Base-by-base conservation (phyloP, 2,329 filamentous ascomycete genomes). In the Stachybotrys echinatus region DNA sequence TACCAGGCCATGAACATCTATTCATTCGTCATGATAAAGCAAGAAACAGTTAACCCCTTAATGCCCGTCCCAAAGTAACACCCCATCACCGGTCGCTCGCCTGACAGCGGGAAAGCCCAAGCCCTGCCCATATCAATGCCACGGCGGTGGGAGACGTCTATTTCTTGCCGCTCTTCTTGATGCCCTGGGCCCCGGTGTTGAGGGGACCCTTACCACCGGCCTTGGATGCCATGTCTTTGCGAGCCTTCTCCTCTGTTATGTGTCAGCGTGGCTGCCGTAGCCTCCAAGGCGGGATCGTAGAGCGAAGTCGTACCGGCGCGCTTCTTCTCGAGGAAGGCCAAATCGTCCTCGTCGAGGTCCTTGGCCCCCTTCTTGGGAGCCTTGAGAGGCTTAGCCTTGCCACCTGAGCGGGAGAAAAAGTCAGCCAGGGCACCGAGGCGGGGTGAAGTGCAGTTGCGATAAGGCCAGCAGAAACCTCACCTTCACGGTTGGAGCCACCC, bases 121-220 rank as follows among this genome's bases (percentile, higher is more conserved):
- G 14, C 14, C 3, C 27, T 8, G 27, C 27, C 14, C n/a, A n/a
- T n/a, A n/a, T n/a, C n/a, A n/a, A 14, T 34, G 27, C 27, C 27
- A 34, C 14, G 27, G 27, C 27, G 27, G 10, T 34, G 27, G 3
- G 27, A 8, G 10, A 5, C 3, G 43, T 61, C 74, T 80, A 95
- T 85, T 96, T 95, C 88, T 96, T 96, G 72, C 91, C 92, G 54
- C 88, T 94, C 83, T 96, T 96, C 85, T 96, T 96, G 77, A 97
- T 96, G 55, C 90, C 91, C 74, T 95, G 89, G 45, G 79, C 71
- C 31, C 90, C 91, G 27, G 84, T 87, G 74, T 91, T 92, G 67
- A 96, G 68, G 37, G 92, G 92, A 3, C 92, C 92, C 75, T 95
- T 95, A 70, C 88, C 88, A 63, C 87, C 86, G 43, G 88, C 86